These are phyloP conservation scores for Macrophomina pseudophaseolina DNA, from an alignment of 2,329 filamentous ascomycete genomes.

Conservation along the genomic window DNA sequence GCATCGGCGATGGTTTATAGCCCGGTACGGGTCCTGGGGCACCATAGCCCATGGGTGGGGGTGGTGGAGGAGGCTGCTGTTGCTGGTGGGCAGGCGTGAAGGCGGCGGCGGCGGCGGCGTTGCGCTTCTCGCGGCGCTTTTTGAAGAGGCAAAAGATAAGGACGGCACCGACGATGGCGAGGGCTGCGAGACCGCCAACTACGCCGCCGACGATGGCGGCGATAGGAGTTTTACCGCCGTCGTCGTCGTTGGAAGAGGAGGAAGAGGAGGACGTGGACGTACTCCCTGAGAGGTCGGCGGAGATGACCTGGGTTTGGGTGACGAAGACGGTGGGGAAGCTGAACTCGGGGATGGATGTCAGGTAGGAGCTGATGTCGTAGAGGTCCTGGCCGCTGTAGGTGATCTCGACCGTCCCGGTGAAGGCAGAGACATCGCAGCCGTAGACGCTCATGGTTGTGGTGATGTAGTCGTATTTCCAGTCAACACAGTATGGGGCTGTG, in stretches of 20 bases:
- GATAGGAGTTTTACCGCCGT: conserved; percentile 29
- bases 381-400: conserved; percentile 24
- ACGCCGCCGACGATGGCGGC: conserved; percentile 43
- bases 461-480: conserved; percentile 24
- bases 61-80: neutral
- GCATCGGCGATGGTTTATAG: conserved; percentile 29
- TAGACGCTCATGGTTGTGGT: conserved; percentile 30
- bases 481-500: conserved; percentile 35
- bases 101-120: conserved; percentile 12
- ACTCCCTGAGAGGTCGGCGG: neutral
- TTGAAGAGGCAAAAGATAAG: conserved; percentile 34
- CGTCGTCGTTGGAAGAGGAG: neutral
- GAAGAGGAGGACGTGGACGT: neutral
- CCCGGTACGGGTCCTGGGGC: conserved; percentile 23
- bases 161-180: conserved; percentile 32
- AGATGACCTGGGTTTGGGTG: conserved; percentile 15
- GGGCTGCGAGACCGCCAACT: conserved; percentile 36
- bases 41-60: conserved; percentile 15
- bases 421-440: conserved; percentile 35
- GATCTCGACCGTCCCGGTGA: conserved; percentile 25
- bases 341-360: conserved; percentile 12
- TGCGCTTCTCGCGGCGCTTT: conserved; percentile 32
- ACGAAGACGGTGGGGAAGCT: conserved; percentile 17
- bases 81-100: conserved; percentile 3
- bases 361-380: conserved; percentile 18